phyloP scores from a whole-genome alignment of 2,329 filamentous ascomycete genomes.

The Meredithiella fracta region DNA sequence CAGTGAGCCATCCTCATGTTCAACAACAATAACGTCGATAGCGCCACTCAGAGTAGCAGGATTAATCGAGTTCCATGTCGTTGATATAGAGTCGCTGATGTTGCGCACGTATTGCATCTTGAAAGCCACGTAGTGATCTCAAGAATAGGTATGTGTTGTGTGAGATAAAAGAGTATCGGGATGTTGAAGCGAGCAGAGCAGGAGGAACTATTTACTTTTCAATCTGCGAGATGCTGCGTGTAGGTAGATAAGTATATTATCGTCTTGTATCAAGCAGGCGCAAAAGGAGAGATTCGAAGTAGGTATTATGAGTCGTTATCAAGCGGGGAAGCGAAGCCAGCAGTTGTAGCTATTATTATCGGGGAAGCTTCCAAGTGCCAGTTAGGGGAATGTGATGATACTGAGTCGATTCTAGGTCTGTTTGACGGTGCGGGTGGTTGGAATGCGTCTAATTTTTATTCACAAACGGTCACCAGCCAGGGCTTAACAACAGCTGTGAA shows the following conservation, averaged over 20 bases:
- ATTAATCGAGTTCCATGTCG: slow-evolving; percentile 99
- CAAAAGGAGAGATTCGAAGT: background rate
- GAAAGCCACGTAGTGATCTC: slow-evolving; percentile 4
- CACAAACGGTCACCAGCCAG: slow-evolving; percentile 5
- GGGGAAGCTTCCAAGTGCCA: background rate
- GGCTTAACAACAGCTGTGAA: background rate
- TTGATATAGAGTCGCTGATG: slow-evolving; percentile 86
- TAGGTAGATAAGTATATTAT: background rate
- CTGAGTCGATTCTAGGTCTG: background rate
- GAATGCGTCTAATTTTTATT: slow-evolving; percentile 5
- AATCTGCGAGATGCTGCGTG: background rate
- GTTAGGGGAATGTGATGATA: background rate
- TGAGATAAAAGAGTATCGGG: too few relatives aligned
- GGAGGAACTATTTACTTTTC: background rate
- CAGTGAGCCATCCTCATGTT: slow-evolving; percentile 79
- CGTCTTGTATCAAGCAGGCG: too few relatives aligned
- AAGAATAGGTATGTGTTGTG: too few relatives aligned
- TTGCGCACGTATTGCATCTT: slow-evolving; percentile 96
- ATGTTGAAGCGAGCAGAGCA: too few relatives aligned
- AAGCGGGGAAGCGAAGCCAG: background rate
- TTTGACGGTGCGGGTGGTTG: slow-evolving; percentile 5
- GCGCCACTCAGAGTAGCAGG: slow-evolving; percentile 91
- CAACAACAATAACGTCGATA: slow-evolving; percentile 96
- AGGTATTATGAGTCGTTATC: background rate
- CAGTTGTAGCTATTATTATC: background rate